Evolutionary conservation across 805 yeast species (phyloP).

Genomic region (Candida cerambycidarum): DNA sequence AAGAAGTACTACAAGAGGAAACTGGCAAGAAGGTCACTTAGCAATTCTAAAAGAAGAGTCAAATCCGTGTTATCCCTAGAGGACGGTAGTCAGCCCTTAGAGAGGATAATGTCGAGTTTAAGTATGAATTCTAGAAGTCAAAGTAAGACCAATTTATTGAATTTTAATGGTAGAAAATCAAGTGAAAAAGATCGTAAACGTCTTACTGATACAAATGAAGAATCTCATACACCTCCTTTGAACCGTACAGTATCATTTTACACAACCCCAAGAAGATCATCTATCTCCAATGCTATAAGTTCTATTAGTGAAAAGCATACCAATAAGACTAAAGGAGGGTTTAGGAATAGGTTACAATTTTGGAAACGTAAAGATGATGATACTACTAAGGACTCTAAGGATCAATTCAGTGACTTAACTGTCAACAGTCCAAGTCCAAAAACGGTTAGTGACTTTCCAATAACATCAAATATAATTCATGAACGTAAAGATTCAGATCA

Average conservation of each 20-base stretch:
- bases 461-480: neutral
- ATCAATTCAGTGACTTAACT: conserved; percentile 15
- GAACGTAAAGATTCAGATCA: neutral
- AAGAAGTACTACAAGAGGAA: conserved; percentile 29
- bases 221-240: conserved; percentile 12
- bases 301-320: conserved; percentile 8
- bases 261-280: conserved; percentile 16
- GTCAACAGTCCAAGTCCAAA: conserved; percentile 16
- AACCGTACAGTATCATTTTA: conserved; percentile 21
- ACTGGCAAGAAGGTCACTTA: conserved; percentile 32
- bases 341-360: conserved; percentile 27
- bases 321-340: conserved; percentile 21
- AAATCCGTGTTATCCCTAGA: conserved; percentile 39
- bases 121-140: conserved; percentile 30
- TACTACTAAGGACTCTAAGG: neutral
- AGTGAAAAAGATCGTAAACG: conserved; percentile 9
- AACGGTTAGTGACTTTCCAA: conserved; percentile 12
- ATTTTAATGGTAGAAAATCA: conserved; percentile 8
- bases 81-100: conserved; percentile 33
- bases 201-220: neutral
- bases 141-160: conserved; percentile 11
- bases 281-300: conserved; percentile 14
- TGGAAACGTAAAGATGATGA: conserved; percentile 30
- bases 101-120: conserved; percentile 35
- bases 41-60: conserved; percentile 32